Conservation (phyloP, 2,329 filamentous ascomycete genomes). For the Polychaeton citri region DNA sequence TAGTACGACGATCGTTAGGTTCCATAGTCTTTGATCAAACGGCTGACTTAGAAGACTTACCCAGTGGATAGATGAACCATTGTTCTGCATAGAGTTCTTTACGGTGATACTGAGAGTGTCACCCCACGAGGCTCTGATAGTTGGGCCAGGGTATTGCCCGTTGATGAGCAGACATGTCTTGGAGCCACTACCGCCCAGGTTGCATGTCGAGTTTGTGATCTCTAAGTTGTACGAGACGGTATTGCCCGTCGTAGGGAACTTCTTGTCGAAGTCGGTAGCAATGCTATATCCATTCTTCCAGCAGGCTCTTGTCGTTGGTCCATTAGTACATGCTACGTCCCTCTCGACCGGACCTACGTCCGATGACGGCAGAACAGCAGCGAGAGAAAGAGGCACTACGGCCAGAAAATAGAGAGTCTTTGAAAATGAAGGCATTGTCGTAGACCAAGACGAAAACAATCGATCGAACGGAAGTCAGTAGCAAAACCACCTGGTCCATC, state of each 20-base stretch:
- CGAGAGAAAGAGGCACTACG: background rate
- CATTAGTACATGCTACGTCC: constrained; percentile 22
- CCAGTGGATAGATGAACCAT: constrained; percentile 37
- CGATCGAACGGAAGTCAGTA: background rate
- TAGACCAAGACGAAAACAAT: background rate
- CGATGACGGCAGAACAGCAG: background rate
- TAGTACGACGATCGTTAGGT: background rate
- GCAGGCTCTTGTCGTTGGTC: constrained; percentile 23
- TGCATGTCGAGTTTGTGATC: constrained; percentile 21
- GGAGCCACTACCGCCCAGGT: constrained; percentile 23
- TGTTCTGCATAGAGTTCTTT: constrained; percentile 20
- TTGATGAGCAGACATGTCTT: constrained; percentile 39
- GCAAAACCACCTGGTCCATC: background rate
- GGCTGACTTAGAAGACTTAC: background rate
- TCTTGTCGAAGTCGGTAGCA: constrained; percentile 27
- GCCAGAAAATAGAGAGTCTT: background rate
- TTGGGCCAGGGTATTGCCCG: constrained; percentile 39
- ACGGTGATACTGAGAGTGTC: constrained; percentile 23
- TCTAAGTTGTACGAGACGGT: constrained; percentile 21
- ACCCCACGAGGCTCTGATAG: constrained; percentile 27
- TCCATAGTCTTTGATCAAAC: background rate
- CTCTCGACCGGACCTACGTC: background rate
- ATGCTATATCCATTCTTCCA: constrained; percentile 27
- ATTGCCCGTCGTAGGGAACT: constrained; percentile 23
- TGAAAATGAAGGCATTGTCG: background rate